Base-by-base conservation (phyloP, 768 basidiomycete species). In the Antrodiella citrinella region DNA sequence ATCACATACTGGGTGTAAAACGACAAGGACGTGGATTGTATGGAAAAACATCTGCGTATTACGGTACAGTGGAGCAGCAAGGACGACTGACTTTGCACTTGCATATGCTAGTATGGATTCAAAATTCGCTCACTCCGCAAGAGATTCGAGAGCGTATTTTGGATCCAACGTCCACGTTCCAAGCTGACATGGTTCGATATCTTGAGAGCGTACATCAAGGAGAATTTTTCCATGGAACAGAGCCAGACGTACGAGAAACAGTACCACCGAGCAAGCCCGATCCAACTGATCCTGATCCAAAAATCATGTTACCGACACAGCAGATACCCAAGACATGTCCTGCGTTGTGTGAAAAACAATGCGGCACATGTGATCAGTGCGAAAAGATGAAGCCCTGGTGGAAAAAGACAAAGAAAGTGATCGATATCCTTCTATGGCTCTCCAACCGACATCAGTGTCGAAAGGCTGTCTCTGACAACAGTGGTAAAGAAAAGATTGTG, bases 41-140 rank as follows among this genome's bases (percentile, higher is more conserved):
- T 0, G 73, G 74, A 0, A 3, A 43, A 2, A 59, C 66, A 0
- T 63, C 57, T 11, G 68, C 59, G 0, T 70, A 69, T 50, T 75
- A 73, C 53, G 73, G 73, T 0, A 56, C 54, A 2, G 60, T 62
- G 0, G 67, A 68, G 44, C 48, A 56, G 1, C 67, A 65, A 41
- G 59, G 59, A 3, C 46, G 59, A 13, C 65, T 64, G 0, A 61
- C 59, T 3, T 47, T 69, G 1, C 68, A 69, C 50, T 61, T 59
- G 24, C 68, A 69, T 48, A 59, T 67, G 56, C 42, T 68, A 0
- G 50, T 63, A 1, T 68, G 62, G 67, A 25, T 68, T 0, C 18
- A 53, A 19, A 64, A 62, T 0, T 52, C 57, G 25, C 54, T 57
- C 4, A 57, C 57, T 2, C 62, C 67, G 0, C 52, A 62, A n/a